A percentile compares a stretch with the other conserved stretches of the same genome.
Conservation (phyloP, 495 filamentous ascomycete genomes). For the Elaphomyces granulatus region DNA sequence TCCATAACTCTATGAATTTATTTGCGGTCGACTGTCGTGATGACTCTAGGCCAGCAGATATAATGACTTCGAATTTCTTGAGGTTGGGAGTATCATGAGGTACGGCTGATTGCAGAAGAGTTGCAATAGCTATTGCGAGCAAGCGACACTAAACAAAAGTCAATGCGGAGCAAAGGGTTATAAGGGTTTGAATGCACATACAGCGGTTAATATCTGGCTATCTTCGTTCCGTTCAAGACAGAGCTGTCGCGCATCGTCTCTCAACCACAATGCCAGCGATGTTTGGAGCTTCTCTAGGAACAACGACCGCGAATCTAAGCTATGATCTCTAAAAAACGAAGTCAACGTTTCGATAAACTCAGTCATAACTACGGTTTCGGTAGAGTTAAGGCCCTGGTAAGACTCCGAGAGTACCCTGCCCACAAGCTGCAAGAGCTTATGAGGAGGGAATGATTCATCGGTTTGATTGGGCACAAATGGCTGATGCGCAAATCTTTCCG, state of each 20-base stretch:
- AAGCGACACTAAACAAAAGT: constrained; percentile 18
- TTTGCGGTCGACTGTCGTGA: constrained; percentile 38
- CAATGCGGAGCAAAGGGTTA: background rate
- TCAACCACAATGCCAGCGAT: constrained; percentile 20
- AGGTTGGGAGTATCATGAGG: constrained; percentile 29
- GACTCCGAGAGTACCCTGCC: constrained; percentile 16
- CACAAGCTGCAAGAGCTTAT: constrained; percentile 16
- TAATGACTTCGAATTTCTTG: constrained; percentile 33
- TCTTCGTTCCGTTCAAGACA: constrained; percentile 17
- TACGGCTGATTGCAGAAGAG: constrained; percentile 20
- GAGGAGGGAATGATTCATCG: constrained; percentile 12
- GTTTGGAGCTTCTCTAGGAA: constrained; percentile 21
- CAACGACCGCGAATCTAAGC: constrained; percentile 16
- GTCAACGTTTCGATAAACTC: constrained; percentile 28
- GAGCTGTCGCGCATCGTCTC: constrained; percentile 19
- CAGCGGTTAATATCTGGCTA: constrained; percentile 26
- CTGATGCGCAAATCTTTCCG: background rate
- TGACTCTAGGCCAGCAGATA: constrained; percentile 43
- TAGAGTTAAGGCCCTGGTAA: constrained; percentile 18
- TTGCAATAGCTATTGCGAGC: constrained; percentile 22
- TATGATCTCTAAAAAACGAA: constrained; percentile 25
- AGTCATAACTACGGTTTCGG: constrained; percentile 13
- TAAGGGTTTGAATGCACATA: constrained; percentile 13
- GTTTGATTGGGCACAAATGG: background rate
- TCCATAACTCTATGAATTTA: constrained; percentile 43